Evolutionary conservation across 208 protist species (phyloP).

Genomic region (Lotmaria passim): DNA sequence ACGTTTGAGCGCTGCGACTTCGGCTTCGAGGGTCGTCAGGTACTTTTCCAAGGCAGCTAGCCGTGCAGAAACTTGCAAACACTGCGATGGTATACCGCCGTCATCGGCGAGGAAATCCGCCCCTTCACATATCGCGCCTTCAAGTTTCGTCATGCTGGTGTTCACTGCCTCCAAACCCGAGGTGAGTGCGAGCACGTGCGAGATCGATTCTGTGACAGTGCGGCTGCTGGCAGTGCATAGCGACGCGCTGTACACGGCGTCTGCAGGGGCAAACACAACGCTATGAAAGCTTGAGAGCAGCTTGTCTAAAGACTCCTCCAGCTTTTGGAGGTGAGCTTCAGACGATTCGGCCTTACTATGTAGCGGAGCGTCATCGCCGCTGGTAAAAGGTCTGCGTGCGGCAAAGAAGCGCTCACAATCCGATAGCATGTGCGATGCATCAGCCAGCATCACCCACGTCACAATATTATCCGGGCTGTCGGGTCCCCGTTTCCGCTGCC

Average conservation of each 20-base stretch:
- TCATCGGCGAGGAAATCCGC: background rate
- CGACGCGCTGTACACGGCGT: background rate
- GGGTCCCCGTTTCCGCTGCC: background rate
- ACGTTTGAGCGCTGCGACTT: background rate
- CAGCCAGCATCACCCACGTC: background rate
- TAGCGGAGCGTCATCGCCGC: background rate
- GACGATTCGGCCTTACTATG: background rate
- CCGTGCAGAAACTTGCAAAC: background rate
- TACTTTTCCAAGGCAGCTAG: background rate
- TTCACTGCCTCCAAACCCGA: background rate
- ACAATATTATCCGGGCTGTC: background rate
- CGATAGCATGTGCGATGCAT: background rate
- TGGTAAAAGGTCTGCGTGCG: background rate
- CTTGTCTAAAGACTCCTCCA: constrained; percentile 25
- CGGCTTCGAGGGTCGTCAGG: background rate
- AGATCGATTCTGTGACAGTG: background rate
- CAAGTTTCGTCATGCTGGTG: background rate
- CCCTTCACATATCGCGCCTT: background rate
- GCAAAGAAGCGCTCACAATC: background rate
- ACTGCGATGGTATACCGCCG: background rate
- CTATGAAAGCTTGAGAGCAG: constrained; percentile 22
- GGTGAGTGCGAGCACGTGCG: background rate
- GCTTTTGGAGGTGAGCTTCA: background rate
- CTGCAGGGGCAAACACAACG: constrained; percentile 3
- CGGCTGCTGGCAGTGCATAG: constrained; percentile 2